phyloP scores from a whole-genome alignment of 371 early-diverging fungal species.

The Enterocytospora artemiae region DNA sequence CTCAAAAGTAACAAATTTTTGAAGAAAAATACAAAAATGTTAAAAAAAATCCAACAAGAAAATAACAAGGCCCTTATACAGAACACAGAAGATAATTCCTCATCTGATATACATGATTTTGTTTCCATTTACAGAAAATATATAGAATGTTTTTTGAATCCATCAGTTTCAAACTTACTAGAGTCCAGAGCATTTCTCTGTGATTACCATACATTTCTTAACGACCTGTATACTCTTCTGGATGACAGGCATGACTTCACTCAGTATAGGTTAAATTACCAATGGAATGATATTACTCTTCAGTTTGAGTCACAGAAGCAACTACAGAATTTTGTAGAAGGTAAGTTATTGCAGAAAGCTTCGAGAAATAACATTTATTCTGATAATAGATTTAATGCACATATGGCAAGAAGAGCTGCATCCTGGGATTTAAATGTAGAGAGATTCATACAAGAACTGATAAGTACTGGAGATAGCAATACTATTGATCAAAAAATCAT shows the following conservation, averaged over 20 bases:
- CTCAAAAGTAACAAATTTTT: slow-evolving; percentile 17
- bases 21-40: slow-evolving; percentile 26
- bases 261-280: slow-evolving; percentile 8
- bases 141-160: slow-evolving; percentile 4
- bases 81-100: not conserved
- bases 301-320: slow-evolving; percentile 14
- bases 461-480: too few species aligned
- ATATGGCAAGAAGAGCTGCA: too few species aligned
- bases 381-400: too few species aligned
- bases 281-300: slow-evolving; percentile 37
- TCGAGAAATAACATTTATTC: too few species aligned
- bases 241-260: slow-evolving; percentile 16
- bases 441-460: too few species aligned
- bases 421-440: too few species aligned
- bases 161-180: not conserved
- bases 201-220: slow-evolving; percentile 20
- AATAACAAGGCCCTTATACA: too few species aligned
- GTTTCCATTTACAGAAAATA: slow-evolving; percentile 9
- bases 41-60: not conserved
- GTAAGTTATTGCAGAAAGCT: too few species aligned
- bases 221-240: slow-evolving; percentile 20
- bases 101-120: slow-evolving; percentile 21
- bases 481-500: too few species aligned
- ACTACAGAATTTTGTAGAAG: too few species aligned
- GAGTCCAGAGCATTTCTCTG: slow-evolving; percentile 4